phyloP scores from a whole-genome alignment of 768 basidiomycete species.

The Agrocybe pediades region DNA sequence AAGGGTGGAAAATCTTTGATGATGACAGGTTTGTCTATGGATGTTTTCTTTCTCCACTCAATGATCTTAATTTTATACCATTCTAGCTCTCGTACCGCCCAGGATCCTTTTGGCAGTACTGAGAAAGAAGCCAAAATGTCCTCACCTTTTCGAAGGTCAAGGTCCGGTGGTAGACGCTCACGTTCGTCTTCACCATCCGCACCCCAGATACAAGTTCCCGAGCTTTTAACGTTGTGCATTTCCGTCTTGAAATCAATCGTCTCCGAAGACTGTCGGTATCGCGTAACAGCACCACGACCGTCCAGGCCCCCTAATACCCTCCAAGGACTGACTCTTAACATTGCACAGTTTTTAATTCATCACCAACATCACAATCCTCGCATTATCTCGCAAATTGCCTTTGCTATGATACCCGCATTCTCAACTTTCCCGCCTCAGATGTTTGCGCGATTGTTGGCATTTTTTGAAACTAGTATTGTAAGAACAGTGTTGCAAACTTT shows the following conservation, averaged over 20 bases:
- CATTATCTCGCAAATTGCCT: constrained; percentile 59
- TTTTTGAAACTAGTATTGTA: constrained; percentile 67
- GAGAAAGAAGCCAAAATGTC: constrained; percentile 29
- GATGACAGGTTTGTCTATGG: constrained; percentile 36
- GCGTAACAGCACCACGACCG: constrained; percentile 58
- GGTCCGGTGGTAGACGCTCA: constrained; percentile 44
- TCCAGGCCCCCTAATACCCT: constrained; percentile 72
- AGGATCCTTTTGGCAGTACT: constrained; percentile 15
- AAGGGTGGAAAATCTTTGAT: constrained; percentile 67
- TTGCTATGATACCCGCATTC: constrained; percentile 76
- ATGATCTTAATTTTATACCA: not conserved
- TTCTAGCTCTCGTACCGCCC: constrained; percentile 13
- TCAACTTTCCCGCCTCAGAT: constrained; percentile 65
- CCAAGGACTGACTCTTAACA: constrained; percentile 71
- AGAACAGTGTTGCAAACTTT: constrained; percentile 55
- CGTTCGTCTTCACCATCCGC: constrained; percentile 51
- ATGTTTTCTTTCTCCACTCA: not conserved
- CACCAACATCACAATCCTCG: constrained; percentile 52
- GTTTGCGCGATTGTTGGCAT: constrained; percentile 61
- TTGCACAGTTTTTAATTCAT: constrained; percentile 67
- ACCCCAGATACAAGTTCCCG: constrained; percentile 40
- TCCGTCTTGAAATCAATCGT: constrained; percentile 65
- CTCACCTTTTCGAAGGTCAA: constrained; percentile 48
- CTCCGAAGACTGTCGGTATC: constrained; percentile 72
- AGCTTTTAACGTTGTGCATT: constrained; percentile 61